These are phyloP conservation scores for Hawksworthiomyces lignivorus DNA, from an alignment of 2,329 filamentous ascomycete genomes.

Conservation along the genomic window DNA sequence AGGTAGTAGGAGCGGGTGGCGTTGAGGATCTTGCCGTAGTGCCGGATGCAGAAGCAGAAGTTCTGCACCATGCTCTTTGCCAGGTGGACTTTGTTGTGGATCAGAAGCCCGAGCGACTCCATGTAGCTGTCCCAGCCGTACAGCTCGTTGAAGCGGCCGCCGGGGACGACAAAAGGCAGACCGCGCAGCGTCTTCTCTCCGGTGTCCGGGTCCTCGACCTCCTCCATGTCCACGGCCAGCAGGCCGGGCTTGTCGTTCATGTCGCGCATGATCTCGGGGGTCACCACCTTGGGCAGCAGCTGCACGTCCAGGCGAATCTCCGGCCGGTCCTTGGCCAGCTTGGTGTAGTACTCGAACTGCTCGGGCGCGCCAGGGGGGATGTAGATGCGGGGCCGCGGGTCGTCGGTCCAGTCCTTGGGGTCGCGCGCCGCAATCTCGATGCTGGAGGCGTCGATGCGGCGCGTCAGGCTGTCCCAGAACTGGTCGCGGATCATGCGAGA, in stretches of 20 bases:
- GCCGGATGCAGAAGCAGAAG: slow-evolving; percentile 96
- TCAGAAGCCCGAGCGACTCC: slow-evolving; percentile 82
- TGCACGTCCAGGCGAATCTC: slow-evolving; percentile 84
- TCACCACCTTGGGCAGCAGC: slow-evolving; percentile 67
- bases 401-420: slow-evolving; percentile 89
- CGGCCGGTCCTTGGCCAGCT: slow-evolving; percentile 69
- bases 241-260: slow-evolving; percentile 85
- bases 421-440: slow-evolving; percentile 82
- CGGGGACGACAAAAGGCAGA: slow-evolving; percentile 92
- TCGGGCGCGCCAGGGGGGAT: slow-evolving; percentile 76
- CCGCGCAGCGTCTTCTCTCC: slow-evolving; percentile 66
- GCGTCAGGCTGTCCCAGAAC: slow-evolving; percentile 88
- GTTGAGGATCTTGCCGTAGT: slow-evolving; percentile 98
- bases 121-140: slow-evolving; percentile 99
- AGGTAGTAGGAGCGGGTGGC: slow-evolving; percentile 96
- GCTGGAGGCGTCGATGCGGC: slow-evolving; percentile 80
- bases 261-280: slow-evolving; percentile 70
- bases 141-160: slow-evolving; percentile 93
- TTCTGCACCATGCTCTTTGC: slow-evolving; percentile 93
- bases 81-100: slow-evolving; percentile 76
- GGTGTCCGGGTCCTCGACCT: slow-evolving; percentile 57
- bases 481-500: slow-evolving; percentile 79
- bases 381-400: slow-evolving; percentile 87
- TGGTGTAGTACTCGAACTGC: slow-evolving; percentile 82
- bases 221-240: slow-evolving; percentile 82